phyloP scores from a whole-genome alignment of 768 basidiomycete species.

The Lentinula boryana region DNA sequence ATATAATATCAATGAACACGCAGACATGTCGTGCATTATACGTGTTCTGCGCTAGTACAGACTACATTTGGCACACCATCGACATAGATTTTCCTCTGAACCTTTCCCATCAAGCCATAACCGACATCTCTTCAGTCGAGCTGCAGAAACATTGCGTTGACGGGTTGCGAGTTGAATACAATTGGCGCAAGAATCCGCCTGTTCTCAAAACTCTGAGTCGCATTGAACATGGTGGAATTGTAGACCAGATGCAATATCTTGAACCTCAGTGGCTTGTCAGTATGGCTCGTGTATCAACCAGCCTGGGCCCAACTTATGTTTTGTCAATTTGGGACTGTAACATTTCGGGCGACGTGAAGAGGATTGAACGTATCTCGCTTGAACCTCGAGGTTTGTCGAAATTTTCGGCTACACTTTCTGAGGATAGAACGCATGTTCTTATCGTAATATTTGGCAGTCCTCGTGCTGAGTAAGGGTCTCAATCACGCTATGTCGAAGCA shows the following conservation, averaged over 20 bases:
- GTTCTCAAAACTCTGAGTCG: constrained; percentile 28
- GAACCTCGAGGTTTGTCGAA: constrained; percentile 6
- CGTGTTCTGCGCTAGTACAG: constrained; percentile 34
- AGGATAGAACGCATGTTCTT: constrained; percentile 12
- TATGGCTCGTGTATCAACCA: constrained; percentile 21
- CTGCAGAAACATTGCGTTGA: constrained; percentile 35
- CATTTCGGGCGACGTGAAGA: constrained; percentile 10
- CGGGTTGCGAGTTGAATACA: constrained; percentile 43
- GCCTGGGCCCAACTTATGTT: constrained; percentile 9
- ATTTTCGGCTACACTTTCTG: constrained; percentile 10
- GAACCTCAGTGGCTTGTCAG: constrained; percentile 46
- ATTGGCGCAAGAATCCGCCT: constrained; percentile 37
- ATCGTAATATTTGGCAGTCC: constrained; percentile 15
- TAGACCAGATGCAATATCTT: constrained; percentile 38
- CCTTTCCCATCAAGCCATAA: constrained; percentile 26
- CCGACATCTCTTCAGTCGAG: constrained; percentile 29
- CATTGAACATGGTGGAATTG: constrained; percentile 31
- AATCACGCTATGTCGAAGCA: neutral
- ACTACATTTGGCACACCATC: constrained; percentile 53
- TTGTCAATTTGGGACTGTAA: constrained; percentile 15
- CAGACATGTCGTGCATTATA: constrained; percentile 59
- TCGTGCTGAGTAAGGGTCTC: constrained; percentile 13
- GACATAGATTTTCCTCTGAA: constrained; percentile 36
- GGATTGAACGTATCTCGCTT: constrained; percentile 1
- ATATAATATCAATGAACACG: constrained; percentile 10